These are phyloP conservation scores for Turritis glabra DNA, from an alignment of 345 rosid genomes.

Conservation along the genomic window DNA sequence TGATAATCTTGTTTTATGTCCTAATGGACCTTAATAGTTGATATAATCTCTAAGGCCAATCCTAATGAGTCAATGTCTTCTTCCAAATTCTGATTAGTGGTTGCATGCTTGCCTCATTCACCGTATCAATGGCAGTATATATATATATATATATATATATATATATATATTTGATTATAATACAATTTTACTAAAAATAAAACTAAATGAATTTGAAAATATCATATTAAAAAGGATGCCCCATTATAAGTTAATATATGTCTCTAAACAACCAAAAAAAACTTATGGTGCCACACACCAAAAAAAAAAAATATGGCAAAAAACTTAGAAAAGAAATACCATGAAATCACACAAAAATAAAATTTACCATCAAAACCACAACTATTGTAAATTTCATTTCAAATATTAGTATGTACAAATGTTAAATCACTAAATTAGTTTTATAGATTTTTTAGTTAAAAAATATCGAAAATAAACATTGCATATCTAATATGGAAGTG, in stretches of 20 bases:
- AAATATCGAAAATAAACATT: background rate
- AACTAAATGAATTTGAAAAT: background rate
- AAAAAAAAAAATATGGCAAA: background rate
- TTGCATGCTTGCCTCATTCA: conserved; percentile 14
- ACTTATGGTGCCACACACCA: background rate
- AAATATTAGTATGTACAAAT: background rate
- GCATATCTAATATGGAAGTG: background rate
- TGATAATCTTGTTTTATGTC: conserved; percentile 33
- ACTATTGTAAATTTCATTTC: background rate
- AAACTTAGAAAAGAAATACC: background rate
- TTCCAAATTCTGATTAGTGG: conserved; percentile 16
- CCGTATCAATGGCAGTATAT: background rate
- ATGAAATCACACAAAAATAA: background rate
- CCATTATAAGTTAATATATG: background rate
- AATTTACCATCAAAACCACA: background rate
- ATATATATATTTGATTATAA: background rate
- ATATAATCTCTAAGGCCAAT: conserved; percentile 24
- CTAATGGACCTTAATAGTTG: conserved; percentile 8
- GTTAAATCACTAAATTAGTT: background rate
- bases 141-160: background rate
- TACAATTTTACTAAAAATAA: background rate
- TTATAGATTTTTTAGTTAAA: background rate
- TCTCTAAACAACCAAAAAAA: background rate
- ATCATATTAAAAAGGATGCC: background rate
- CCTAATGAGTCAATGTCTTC: conserved; percentile 23